Percentiles rank a stretch among this genome's conserved stretches.
Conservation (phyloP, 805 yeast species). For the Candida ponderosae region DNA sequence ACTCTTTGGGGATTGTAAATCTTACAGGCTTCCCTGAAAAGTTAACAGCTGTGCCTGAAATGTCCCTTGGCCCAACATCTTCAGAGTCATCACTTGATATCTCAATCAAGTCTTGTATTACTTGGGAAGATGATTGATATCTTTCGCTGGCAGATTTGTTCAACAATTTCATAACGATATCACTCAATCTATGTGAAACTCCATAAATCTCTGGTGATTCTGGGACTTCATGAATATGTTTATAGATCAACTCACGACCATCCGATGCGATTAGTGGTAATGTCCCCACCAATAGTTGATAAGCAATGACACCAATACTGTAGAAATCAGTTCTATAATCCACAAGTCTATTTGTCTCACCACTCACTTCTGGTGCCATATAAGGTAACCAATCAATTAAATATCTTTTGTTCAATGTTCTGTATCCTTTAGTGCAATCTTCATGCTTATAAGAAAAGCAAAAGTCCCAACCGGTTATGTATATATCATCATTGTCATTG, state of each 20-base stretch:
- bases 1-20: conserved; percentile 17
- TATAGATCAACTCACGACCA: conserved; percentile 28
- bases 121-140: conserved; percentile 25
- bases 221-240: conserved; percentile 34
- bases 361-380: conserved; percentile 43
- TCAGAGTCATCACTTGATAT: conserved; percentile 1
- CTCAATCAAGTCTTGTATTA: conserved; percentile 29
- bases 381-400: conserved; percentile 35
- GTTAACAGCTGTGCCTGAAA: neutral
- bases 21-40: conserved; percentile 4
- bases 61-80: neutral
- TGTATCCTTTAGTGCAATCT: conserved; percentile 31
- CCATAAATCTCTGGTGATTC: conserved; percentile 25
- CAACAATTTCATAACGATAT: conserved; percentile 33
- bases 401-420: conserved; percentile 31
- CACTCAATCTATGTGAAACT: conserved; percentile 23
- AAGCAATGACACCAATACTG: conserved; percentile 40
- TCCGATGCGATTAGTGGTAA: conserved; percentile 36
- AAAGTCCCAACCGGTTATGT: conserved; percentile 41
- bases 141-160: conserved; percentile 33
- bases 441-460: conserved; percentile 33
- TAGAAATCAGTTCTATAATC: conserved; percentile 43
- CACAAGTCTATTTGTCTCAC: conserved; percentile 28
- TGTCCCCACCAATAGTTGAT: conserved; percentile 37
- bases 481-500: conserved; percentile 27